A percentile compares a stretch with the other conserved stretches of the same genome.
phyloP scores from a whole-genome alignment of 2,329 filamentous ascomycete genomes.

The Fonsecaea multimorphosa region DNA sequence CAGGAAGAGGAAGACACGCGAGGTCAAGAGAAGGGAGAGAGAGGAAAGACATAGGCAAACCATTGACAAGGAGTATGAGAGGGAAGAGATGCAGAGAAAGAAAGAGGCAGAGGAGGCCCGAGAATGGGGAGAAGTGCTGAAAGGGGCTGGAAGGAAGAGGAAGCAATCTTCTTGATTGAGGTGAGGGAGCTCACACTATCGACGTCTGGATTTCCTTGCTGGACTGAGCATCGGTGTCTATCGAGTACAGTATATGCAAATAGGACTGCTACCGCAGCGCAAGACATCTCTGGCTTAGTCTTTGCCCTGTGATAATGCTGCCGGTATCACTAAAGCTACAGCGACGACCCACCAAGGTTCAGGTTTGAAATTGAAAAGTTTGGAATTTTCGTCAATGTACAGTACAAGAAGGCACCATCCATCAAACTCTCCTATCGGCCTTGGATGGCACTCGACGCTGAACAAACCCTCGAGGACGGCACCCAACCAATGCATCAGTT shows the following conservation, averaged over 20 bases:
- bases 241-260: not conserved
- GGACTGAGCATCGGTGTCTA: not conserved
- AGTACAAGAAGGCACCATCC: conserved; percentile 24
- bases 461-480: not conserved
- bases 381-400: conserved; percentile 29
- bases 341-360: too few species aligned
- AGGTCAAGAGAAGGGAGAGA: conserved; percentile 45
- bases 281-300: not conserved
- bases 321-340: not conserved
- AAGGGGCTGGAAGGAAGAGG: not conserved
- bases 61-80: conserved; percentile 43
- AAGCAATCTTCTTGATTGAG: too few species aligned
- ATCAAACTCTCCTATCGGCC: not conserved
- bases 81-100: conserved; percentile 51
- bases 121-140: conserved; percentile 39
- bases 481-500: not conserved
- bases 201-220: not conserved
- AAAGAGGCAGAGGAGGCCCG: conserved; percentile 44
- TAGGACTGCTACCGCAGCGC: not conserved
- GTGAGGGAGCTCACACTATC: not conserved
- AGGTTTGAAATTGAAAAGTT: conserved; percentile 11
- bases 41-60: conserved; percentile 48
- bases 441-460: not conserved
- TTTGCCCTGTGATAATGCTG: not conserved
- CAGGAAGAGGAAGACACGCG: conserved; percentile 41